A percentile compares a stretch with the other conserved stretches of the same genome.
Evolutionary conservation across 2,329 filamentous ascomycete genomes (phyloP).

Genomic region (Leptographium procerum): DNA sequence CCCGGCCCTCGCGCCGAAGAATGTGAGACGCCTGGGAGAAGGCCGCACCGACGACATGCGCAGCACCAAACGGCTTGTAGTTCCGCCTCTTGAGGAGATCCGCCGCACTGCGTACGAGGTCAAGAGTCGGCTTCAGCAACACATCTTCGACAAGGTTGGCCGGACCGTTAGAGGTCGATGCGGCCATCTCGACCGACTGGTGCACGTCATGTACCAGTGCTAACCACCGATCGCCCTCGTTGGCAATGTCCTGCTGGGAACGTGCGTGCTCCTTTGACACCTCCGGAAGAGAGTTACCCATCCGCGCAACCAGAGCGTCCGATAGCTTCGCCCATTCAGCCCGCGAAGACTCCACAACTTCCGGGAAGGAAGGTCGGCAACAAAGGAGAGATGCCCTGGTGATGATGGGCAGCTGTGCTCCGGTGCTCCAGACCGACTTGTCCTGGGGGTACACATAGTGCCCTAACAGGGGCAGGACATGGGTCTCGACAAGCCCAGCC

Average conservation of each 20-base stretch:
- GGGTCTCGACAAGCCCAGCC: slow-evolving; percentile 31
- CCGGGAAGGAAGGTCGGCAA: slow-evolving; percentile 26
- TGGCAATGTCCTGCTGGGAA: slow-evolving; percentile 59
- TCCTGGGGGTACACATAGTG: slow-evolving; percentile 39
- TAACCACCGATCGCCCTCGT: slow-evolving; percentile 59
- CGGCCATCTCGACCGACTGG: slow-evolving; percentile 1
- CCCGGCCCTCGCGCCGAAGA: slow-evolving; percentile 21
- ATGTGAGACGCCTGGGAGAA: slow-evolving; percentile 30
- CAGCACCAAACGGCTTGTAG: slow-evolving; percentile 46
- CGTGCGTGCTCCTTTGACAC: slow-evolving; percentile 64
- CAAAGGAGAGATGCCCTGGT: slow-evolving; percentile 36
- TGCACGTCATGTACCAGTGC: slow-evolving; percentile 39
- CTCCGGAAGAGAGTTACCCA: slow-evolving; percentile 68
- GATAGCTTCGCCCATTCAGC: slow-evolving; percentile 54
- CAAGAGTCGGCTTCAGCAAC: slow-evolving; percentile 17
- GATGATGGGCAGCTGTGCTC: slow-evolving; percentile 25
- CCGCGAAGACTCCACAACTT: slow-evolving; percentile 36
- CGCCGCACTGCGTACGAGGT: slow-evolving; percentile 22
- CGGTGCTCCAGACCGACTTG: slow-evolving; percentile 23
- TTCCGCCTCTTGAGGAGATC: slow-evolving; percentile 37
- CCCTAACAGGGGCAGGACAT: slow-evolving; percentile 42
- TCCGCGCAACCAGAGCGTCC: slow-evolving; percentile 48
- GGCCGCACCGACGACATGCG: slow-evolving; percentile 31
- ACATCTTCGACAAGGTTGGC: slow-evolving; percentile 12
- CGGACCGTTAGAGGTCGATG: slow-evolving; percentile 11